phyloP scores from a whole-genome alignment of 2,329 filamentous ascomycete species.

The Scolecobasidium constrictum region DNA sequence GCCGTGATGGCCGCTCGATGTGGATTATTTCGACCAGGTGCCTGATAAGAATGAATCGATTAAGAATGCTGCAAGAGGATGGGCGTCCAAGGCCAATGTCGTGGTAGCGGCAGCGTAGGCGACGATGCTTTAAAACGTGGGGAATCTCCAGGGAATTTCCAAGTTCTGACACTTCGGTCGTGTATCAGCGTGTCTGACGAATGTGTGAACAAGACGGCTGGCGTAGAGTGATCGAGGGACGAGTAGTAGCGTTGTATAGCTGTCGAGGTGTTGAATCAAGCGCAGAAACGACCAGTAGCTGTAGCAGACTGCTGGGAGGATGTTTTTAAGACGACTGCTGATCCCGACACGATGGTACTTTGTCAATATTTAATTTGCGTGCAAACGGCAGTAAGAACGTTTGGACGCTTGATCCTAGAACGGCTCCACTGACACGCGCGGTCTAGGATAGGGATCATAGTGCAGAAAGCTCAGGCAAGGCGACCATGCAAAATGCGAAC shows the following conservation, averaged over 20 bases:
- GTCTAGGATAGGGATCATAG: background rate
- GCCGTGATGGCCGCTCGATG: too few species aligned
- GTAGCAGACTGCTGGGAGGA: background rate
- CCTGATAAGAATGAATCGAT: too few species aligned
- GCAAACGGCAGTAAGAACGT: background rate
- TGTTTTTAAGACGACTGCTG: background rate
- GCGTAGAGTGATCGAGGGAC: too few species aligned
- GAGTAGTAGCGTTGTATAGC: too few species aligned
- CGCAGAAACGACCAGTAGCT: background rate
- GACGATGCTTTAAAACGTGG: too few species aligned
- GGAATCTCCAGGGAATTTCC: background rate
- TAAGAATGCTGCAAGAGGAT: too few species aligned
- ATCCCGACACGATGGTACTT: background rate
- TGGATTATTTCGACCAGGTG: too few species aligned
- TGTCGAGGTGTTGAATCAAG: background rate
- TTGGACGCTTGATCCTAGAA: too few species aligned
- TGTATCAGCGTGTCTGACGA: background rate
- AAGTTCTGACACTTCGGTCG: background rate
- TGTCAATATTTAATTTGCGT: conserved; percentile 1
- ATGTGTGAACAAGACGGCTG: too few species aligned
- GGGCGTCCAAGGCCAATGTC: too few species aligned
- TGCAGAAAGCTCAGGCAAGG: background rate
- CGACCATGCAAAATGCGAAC: background rate
- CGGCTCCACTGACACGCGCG: too few species aligned
- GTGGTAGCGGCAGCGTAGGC: too few species aligned